phyloP scores from a whole-genome alignment of 2,329 filamentous ascomycete species.

The Microthyrium microscopicum region DNA sequence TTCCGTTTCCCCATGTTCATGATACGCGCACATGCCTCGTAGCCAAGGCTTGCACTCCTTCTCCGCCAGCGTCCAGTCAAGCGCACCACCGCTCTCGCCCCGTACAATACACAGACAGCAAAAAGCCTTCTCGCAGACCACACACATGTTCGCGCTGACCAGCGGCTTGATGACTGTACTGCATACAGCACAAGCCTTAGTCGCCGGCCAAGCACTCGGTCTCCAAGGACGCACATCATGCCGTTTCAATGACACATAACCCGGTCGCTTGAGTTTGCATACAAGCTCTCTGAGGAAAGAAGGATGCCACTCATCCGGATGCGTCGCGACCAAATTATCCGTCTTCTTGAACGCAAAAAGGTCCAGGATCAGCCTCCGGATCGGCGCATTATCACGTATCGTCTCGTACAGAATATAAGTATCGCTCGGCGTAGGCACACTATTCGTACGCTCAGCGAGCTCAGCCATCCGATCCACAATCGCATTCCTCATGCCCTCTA shows the following conservation, averaged over 20 bases:
- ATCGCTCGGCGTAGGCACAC: slow-evolving; percentile 31
- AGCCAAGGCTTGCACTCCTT: slow-evolving; percentile 23
- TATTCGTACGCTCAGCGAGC: slow-evolving; percentile 30
- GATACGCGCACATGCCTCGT: slow-evolving; percentile 11
- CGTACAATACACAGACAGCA: slow-evolving; percentile 20
- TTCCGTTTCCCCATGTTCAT: slow-evolving; percentile 11
- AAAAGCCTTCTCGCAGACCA: slow-evolving; percentile 24
- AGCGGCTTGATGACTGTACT: slow-evolving; percentile 23
- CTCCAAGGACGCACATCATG: slow-evolving; percentile 25
- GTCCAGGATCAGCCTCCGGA: slow-evolving; percentile 28
- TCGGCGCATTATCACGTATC: slow-evolving; percentile 21
- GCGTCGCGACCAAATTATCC: slow-evolving; percentile 28
- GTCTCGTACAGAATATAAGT: slow-evolving; percentile 31
- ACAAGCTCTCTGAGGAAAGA: slow-evolving; percentile 29
- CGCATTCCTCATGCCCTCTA: slow-evolving; percentile 28
- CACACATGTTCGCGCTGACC: slow-evolving; percentile 22
- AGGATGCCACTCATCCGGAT: slow-evolving; percentile 32
- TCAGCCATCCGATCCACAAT: slow-evolving; percentile 26
- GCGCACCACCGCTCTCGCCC: slow-evolving; percentile 11
- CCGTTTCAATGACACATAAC: slow-evolving; percentile 23
- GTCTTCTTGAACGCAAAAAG: slow-evolving; percentile 37
- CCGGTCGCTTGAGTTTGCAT: slow-evolving; percentile 29
- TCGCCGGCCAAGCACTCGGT: slow-evolving; percentile 18
- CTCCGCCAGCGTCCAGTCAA: slow-evolving; percentile 15
- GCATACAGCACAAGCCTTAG: slow-evolving; percentile 23